These are phyloP conservation scores for Marsdenia floribunda DNA, from an alignment of 257 asterid species.

Conservation along the genomic window DNA sequence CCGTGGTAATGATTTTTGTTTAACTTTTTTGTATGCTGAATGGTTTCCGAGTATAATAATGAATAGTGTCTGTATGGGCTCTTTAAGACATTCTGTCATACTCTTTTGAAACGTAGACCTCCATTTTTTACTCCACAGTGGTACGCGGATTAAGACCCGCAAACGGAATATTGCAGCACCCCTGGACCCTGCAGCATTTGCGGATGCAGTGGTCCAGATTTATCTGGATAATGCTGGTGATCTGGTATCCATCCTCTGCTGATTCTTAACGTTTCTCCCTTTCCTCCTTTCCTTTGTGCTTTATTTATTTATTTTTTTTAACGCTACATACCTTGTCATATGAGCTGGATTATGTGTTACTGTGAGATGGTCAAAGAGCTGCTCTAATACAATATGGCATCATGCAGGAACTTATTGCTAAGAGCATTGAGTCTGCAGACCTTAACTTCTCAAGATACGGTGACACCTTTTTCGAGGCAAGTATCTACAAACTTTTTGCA, in stretches of 20 bases:
- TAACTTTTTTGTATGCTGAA: no score
- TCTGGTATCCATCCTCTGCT: constrained; percentile 50
- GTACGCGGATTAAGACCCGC: constrained; percentile 99
- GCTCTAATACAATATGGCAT: constrained; percentile 9
- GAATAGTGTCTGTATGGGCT: no score
- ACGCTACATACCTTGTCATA: neutral
- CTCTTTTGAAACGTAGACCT: neutral
- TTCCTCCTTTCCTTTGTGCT: neutral
- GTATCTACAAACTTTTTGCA: neutral
- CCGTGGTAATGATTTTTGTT: neutral
- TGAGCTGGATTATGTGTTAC: no score
- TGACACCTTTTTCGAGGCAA: constrained; percentile 89
- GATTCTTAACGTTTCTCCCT: neutral
- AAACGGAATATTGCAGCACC: constrained; percentile 99
- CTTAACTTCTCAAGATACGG: constrained; percentile 93
- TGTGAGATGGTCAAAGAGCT: neutral
- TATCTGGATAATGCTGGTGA: constrained; percentile 99
- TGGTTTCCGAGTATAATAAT: neutral
- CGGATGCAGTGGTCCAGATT: constrained; percentile 99
- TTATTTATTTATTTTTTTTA: neutral
- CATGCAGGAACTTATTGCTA: constrained; percentile 87
- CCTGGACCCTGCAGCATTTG: constrained; percentile 98
- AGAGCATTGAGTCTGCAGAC: constrained; percentile 72
- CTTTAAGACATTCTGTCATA: neutral
- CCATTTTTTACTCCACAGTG: constrained; percentile 41